Base-by-base conservation (phyloP, 2,329 filamentous ascomycete genomes). In the Aspergillus sp. region DNA sequence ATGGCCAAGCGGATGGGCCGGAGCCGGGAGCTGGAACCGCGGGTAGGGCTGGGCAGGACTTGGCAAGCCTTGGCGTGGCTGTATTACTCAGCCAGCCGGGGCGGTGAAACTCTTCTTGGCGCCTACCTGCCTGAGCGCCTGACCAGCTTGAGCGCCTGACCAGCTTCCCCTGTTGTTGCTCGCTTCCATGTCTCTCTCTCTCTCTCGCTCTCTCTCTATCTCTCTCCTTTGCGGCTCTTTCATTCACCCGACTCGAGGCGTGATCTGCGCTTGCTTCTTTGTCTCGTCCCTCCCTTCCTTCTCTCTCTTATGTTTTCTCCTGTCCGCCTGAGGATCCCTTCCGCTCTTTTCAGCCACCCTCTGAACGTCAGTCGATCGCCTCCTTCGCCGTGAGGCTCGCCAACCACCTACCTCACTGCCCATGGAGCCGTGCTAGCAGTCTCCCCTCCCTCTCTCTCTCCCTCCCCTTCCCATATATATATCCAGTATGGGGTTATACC, bases 401-500 rank as follows among this genome's bases (percentile, higher is more conserved):
- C 10, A 22, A 10, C 10, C 10, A 22, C 10, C 10, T 22, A 22
- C 5, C 10, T 22, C 10, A 5, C 10, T 22, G 19, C 19, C 19
- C 19, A 22, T 22, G 19, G 19, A 22, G 19, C 10, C 19, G 19
- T 22, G 6, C 19, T 22, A 22, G 19, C 19, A 22, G 10, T 22
- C 19, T 22, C 20, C 30, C 20, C 29, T 19, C 13, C 20, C 28
- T 22, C 24, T 12, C 19, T 30, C n/a, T 12, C 19, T 29, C 22
- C 13, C 19, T 13, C 15, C 24, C 29, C 29, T 24, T 17, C 26
- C 30, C 13, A 12, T 17, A 19, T 27, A 24, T 14, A 19, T 16
- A 24, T 24, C 15, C 37, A 57, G 26, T 29, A 61, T 61, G 57
- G 55, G 53, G 32, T 40, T 57, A 33, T 47, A 53, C 16, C 42